Evolutionary conservation across 352 stramenopile species (phyloP), one percentile per base, ranked within the genome.

Genomic region (Globisporangium nodosum): DNA sequence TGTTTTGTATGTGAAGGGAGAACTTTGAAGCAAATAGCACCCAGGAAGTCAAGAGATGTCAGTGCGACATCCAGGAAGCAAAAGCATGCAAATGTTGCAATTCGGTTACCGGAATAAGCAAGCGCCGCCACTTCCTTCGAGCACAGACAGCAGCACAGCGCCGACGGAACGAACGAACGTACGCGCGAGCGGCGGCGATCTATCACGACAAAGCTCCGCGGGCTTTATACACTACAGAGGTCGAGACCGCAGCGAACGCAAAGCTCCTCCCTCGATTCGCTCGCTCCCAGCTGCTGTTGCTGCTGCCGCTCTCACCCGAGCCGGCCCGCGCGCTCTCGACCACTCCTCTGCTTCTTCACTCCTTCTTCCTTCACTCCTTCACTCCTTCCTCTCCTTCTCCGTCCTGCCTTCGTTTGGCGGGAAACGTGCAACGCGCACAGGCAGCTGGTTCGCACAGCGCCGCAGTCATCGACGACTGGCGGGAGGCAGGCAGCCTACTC

Each of bases 401-500:
- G 33, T 12, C 37, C 37, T 16, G 37, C 37, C 37, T 43, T 43
- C 37, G 37, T 18, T 18, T 43, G 13, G 37, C 37, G 37, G 37
- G 37, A 18, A 13, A 43, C 12, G 37, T 4, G 12, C 3, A 18
- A 20, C 33, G 35, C 35, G 37, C 35, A 37, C 20, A 31, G 11
- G 20, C 37, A 11, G 24, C 21, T 37, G 15, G 24, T 16, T 48
- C 20, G 51, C 30, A 31, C 18, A 43, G 37, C 37, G 24, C 24
- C 24, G 24, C 24, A 4, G 12, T 12, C 37, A 18, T 18, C 13
- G 37, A 43, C 37, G 18, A 49, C 11, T n/a, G 16, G 16, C 16
- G n/a, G 42, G 42, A 18, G 15, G 12, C 42, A 47, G 7, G 42
- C 15, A 20, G 43, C 43, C n/a, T 91, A 89, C 65, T 90, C 85